phyloP scores from a whole-genome alignment of 768 basidiomycete species.

The Boletus rufocinnamomeus region DNA sequence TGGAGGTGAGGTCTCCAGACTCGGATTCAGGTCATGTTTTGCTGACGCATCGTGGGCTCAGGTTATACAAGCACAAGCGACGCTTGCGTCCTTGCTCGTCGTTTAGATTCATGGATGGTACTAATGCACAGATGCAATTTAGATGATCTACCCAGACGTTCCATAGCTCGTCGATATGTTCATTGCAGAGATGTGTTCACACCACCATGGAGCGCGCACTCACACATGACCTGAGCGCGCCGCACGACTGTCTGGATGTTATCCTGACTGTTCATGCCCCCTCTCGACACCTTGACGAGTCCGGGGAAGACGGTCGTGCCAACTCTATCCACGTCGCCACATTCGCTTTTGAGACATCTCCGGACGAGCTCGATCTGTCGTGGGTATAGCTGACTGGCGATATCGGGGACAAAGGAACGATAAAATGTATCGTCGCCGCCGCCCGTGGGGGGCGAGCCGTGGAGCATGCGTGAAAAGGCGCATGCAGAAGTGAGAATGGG shows the following conservation, averaged over 20 bases:
- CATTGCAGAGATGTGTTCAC: slow-evolving; percentile 7
- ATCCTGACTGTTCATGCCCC: slow-evolving; percentile 40
- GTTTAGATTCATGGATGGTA: slow-evolving; percentile 44
- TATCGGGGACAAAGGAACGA: slow-evolving; percentile 82
- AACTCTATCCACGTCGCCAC: slow-evolving; percentile 70
- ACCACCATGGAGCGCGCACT: slow-evolving; percentile 61
- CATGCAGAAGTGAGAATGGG: slow-evolving; percentile 74
- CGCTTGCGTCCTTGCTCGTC: slow-evolving; percentile 76
- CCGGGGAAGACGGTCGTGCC: slow-evolving; percentile 89
- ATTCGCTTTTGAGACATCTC: slow-evolving; percentile 74
- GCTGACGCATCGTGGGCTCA: slow-evolving; percentile 34
- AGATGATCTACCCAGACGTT: slow-evolving; percentile 17
- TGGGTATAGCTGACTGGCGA: slow-evolving; percentile 72
- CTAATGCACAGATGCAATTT: slow-evolving; percentile 26
- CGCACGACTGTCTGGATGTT: slow-evolving; percentile 73
- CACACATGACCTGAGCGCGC: slow-evolving; percentile 84
- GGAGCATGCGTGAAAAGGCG: slow-evolving; percentile 83
- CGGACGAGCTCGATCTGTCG: slow-evolving; percentile 84
- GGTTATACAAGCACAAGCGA: slow-evolving; percentile 85
- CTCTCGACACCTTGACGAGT: slow-evolving; percentile 72
- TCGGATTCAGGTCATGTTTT: neutral
- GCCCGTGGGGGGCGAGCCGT: slow-evolving; percentile 55
- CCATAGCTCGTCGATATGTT: neutral
- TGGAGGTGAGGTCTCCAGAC: slow-evolving; percentile 57
- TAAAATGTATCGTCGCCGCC: slow-evolving; percentile 71